Conservation (phyloP, 164 flowering plant species). For the Nymphaea thermarum region DNA sequence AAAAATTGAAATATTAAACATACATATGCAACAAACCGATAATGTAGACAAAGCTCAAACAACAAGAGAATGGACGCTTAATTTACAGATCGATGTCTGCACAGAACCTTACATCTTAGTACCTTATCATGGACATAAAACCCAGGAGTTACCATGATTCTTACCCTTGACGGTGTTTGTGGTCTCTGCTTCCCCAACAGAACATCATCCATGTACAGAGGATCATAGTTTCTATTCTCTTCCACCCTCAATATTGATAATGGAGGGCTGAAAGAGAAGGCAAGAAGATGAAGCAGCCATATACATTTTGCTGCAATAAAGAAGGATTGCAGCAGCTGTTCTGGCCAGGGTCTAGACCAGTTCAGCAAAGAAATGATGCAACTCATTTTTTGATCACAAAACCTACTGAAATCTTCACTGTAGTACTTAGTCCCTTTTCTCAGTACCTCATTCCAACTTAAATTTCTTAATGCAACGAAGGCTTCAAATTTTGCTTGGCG, state of each 20-base stretch:
- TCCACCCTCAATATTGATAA: constrained; percentile 65
- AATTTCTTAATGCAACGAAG: constrained; percentile 55
- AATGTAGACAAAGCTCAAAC: not conserved
- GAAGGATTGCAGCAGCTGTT: constrained; percentile 80
- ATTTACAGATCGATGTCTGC: constrained; percentile 51
- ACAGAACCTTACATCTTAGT: constrained; percentile 71
- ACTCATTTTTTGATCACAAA: constrained; percentile 93
- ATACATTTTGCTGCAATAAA: constrained; percentile 86
- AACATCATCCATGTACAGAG: constrained; percentile 76
- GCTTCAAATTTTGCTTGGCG: constrained; percentile 58
- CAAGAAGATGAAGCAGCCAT: constrained; percentile 89
- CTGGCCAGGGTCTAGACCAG: constrained; percentile 90
- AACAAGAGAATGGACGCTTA: not conserved
- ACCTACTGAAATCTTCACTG: constrained; percentile 88
- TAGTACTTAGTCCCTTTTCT: constrained; percentile 85
- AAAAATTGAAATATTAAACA: not conserved
- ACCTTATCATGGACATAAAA: constrained; percentile 76
- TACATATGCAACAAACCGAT: not conserved
- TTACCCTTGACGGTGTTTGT: constrained; percentile 43
- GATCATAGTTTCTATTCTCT: constrained; percentile 62
- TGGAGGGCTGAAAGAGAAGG: constrained; percentile 73
- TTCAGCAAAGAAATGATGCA: constrained; percentile 48
- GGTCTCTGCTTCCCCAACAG: constrained; percentile 39
- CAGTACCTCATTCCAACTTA: constrained; percentile 90
- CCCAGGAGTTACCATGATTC: constrained; percentile 92